phyloP scores from a whole-genome alignment of 2,329 filamentous ascomycete species.

The Penicillium sp. region DNA sequence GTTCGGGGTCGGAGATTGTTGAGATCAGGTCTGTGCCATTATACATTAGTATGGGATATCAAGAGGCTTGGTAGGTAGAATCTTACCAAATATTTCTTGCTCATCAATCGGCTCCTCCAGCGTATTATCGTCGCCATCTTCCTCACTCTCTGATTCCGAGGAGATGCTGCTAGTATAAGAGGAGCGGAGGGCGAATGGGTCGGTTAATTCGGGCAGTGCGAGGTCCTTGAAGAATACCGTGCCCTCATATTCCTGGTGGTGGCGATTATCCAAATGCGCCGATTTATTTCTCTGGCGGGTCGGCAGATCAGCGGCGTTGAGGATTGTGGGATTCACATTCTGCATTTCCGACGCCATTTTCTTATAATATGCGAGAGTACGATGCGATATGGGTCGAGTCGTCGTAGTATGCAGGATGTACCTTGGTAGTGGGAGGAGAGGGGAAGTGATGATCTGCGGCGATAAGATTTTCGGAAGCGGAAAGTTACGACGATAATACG shows the following conservation, averaged over 20 bases:
- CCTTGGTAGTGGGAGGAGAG: too few relatives aligned
- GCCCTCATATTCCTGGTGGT: slow-evolving; percentile 17
- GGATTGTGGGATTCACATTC: slow-evolving; percentile 80
- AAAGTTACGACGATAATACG: background rate
- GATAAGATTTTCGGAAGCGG: background rate
- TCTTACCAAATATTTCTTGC: slow-evolving; percentile 87
- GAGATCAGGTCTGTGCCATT: slow-evolving; percentile 83
- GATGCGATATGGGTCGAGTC: too few relatives aligned
- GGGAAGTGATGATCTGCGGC: background rate
- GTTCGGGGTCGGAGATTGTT: slow-evolving; percentile 92
- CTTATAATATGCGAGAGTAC: too few relatives aligned
- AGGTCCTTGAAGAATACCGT: slow-evolving; percentile 50
- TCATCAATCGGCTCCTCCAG: slow-evolving; percentile 83
- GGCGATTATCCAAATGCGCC: slow-evolving; percentile 38
- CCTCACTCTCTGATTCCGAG: slow-evolving; percentile 32
- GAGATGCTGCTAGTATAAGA: slow-evolving; percentile 19
- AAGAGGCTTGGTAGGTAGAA: background rate
- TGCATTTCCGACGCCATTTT: slow-evolving; percentile 33
- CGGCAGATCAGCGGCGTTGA: slow-evolving; percentile 83
- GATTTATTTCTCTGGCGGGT: slow-evolving; percentile 56
- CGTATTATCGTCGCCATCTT: slow-evolving; percentile 52
- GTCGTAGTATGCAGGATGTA: too few relatives aligned
- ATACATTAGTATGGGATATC: background rate
- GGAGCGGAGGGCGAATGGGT: slow-evolving; percentile 44
- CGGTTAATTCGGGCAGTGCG: slow-evolving; percentile 46